Percentiles rank a stretch among this genome's conserved stretches.
Conservation (phyloP, 768 basidiomycete species). For the Coprinopsis strossmayeri region DNA sequence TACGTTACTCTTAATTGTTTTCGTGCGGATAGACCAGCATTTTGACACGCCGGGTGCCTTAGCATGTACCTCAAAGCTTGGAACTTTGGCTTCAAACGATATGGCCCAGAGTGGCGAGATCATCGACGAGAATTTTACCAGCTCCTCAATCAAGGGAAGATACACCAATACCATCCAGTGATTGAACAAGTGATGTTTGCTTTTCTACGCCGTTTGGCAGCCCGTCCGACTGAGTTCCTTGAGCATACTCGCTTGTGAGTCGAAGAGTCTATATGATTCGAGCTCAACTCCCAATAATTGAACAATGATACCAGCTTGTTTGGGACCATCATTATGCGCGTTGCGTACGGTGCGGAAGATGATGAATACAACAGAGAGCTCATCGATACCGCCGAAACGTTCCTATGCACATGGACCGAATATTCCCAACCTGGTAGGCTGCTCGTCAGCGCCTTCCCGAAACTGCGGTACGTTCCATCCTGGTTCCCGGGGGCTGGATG, state of each 20-base stretch:
- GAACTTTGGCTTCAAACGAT: slow-evolving; percentile 35
- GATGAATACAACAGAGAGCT: slow-evolving; percentile 21
- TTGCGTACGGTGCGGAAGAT: slow-evolving; percentile 25
- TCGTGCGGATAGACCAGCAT: neutral
- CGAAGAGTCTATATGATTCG: neutral
- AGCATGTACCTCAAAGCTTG: slow-evolving; percentile 19
- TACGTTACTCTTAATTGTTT: slow-evolving; percentile 1
- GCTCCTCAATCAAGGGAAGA: slow-evolving; percentile 30
- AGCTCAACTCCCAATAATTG: neutral
- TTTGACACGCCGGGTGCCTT: neutral
- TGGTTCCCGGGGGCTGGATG: slow-evolving; percentile 1
- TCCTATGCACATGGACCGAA: neutral
- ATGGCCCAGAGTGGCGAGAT: slow-evolving; percentile 26
- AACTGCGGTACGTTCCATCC: neutral
- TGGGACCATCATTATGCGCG: slow-evolving; percentile 31
- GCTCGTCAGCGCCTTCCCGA: neutral
- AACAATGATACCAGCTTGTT: slow-evolving; percentile 22
- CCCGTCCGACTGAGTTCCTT: slow-evolving; percentile 21
- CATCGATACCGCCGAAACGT: slow-evolving; percentile 10
- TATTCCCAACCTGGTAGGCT: neutral
- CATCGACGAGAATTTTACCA: slow-evolving; percentile 40
- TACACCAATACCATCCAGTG: slow-evolving; percentile 28
- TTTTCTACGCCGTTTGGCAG: slow-evolving; percentile 31
- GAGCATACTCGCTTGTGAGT: slow-evolving; percentile 7
- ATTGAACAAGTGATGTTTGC: slow-evolving; percentile 31